phyloP scores from a whole-genome alignment of 2,329 filamentous ascomycete species.

The Gremmenia infestans region DNA sequence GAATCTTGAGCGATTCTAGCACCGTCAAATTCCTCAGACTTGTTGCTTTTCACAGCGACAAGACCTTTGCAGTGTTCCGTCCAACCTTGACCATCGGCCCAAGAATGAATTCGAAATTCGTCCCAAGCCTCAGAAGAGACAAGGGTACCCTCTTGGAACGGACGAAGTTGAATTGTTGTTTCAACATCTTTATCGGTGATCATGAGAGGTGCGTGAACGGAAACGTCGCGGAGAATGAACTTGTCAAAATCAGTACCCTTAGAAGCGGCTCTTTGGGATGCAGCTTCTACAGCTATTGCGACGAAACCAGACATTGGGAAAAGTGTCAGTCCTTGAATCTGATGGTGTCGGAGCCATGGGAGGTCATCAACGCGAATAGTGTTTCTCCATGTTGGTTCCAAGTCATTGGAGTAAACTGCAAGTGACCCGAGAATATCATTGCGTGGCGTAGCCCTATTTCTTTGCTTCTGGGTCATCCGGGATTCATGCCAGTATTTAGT shows the following conservation, averaged over 20 bases:
- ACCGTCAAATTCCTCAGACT: slow-evolving; percentile 39
- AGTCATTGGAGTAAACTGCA: slow-evolving; percentile 23
- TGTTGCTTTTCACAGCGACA: slow-evolving; percentile 36
- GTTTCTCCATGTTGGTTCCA: slow-evolving; percentile 34
- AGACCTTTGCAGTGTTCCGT: slow-evolving; percentile 53
- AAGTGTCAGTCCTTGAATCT: slow-evolving; percentile 26
- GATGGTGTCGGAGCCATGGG: slow-evolving; percentile 43
- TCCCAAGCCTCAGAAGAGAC: slow-evolving; percentile 44
- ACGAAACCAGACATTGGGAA: slow-evolving; percentile 34
- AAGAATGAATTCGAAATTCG: slow-evolving; percentile 53
- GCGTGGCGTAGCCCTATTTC: slow-evolving; percentile 38
- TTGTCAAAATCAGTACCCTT: slow-evolving; percentile 34
- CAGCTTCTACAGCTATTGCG: slow-evolving; percentile 33
- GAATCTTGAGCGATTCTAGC: slow-evolving; percentile 4
- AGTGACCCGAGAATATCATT: slow-evolving; percentile 46
- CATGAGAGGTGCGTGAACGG: slow-evolving; percentile 42
- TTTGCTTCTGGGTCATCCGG: slow-evolving; percentile 30
- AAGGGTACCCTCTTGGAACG: slow-evolving; percentile 38
- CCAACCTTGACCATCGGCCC: slow-evolving; percentile 48
- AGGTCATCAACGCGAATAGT: slow-evolving; percentile 30
- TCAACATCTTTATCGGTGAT: slow-evolving; percentile 45
- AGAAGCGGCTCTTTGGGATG: slow-evolving; percentile 21
- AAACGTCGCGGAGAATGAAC: slow-evolving; percentile 45
- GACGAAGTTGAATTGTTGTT: slow-evolving; percentile 43
- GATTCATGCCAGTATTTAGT: slow-evolving; percentile 49